Conservation (phyloP, 768 basidiomycete species). For the Xerocomellus amylosporus region DNA sequence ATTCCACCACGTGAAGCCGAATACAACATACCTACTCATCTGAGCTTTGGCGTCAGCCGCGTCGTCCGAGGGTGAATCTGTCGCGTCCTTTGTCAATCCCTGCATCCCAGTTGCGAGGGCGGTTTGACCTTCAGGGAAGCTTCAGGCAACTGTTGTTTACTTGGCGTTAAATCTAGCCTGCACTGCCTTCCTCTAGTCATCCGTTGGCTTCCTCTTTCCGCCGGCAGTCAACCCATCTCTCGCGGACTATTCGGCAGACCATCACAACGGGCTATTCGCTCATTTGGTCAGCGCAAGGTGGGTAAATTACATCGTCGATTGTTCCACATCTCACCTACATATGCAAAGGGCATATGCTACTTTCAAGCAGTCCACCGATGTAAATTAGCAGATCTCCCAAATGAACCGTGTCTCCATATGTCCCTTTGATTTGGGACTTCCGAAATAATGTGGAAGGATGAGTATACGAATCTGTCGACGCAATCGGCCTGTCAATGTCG, state of each 20-base stretch:
- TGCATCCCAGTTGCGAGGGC: not conserved
- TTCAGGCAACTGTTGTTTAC: not conserved
- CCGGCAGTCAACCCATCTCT: not conserved
- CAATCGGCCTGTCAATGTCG: not conserved
- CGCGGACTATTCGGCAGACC: no score
- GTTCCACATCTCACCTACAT: not conserved
- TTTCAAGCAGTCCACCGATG: not conserved
- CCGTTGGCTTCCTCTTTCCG: not conserved
- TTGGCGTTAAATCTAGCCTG: not conserved
- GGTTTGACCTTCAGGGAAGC: not conserved
- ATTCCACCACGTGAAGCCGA: not conserved
- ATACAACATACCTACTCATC: not conserved
- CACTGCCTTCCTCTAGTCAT: not conserved
- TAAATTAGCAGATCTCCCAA: not conserved
- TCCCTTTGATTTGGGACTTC: not conserved
- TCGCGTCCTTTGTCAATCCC: not conserved
- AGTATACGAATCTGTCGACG: not conserved
- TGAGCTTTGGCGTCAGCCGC: not conserved
- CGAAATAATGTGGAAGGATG: not conserved
- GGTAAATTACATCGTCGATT: not conserved
- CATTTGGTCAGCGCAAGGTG: not conserved
- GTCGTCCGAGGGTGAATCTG: not conserved
- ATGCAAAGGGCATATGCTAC: no score
- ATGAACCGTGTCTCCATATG: not conserved
- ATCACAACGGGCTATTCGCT: not conserved